Evolutionary conservation across 768 basidiomycete genomes (phyloP).

Genomic region (Xerocomellus amylosporus): DNA sequence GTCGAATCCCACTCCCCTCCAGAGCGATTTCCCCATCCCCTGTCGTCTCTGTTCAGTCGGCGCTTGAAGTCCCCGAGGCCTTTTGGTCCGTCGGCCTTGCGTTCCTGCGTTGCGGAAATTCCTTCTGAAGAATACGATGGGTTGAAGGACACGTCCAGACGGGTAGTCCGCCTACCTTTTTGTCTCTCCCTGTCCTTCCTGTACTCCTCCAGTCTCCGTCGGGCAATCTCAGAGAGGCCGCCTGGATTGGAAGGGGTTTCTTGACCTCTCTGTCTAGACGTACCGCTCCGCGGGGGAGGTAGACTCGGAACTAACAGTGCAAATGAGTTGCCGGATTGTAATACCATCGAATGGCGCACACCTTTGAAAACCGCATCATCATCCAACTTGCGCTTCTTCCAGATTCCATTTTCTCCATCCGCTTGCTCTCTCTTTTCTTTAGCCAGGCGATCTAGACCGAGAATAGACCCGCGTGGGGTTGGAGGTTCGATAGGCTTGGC

Average conservation of each 20-base stretch:
- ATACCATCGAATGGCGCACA: conserved; percentile 29
- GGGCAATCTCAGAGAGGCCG: conserved; percentile 76
- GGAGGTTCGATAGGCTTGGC: conserved; percentile 53
- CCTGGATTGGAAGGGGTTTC: conserved; percentile 95
- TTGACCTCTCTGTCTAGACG: conserved; percentile 70
- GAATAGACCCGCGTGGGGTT: conserved; percentile 72
- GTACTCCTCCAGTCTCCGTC: conserved; percentile 73
- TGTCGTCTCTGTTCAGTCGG: conserved; percentile 77
- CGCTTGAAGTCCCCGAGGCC: conserved; percentile 93
- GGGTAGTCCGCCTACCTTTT: conserved; percentile 42
- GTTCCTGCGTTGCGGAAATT: conserved; percentile 58
- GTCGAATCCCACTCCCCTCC: conserved; percentile 56
- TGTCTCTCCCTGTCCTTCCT: conserved; percentile 67
- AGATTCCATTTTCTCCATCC: conserved; percentile 39
- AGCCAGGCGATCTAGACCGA: conserved; percentile 87
- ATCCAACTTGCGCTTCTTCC: conserved; percentile 64
- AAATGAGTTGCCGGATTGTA: neutral
- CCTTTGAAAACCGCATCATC: conserved; percentile 86
- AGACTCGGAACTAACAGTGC: conserved; percentile 65
- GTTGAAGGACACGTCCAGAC: neutral
- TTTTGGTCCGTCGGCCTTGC: conserved; percentile 54
- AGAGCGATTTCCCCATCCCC: conserved; percentile 42
- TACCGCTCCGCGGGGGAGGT: conserved; percentile 55
- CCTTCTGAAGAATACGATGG: conserved; percentile 50
- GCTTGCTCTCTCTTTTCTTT: conserved; percentile 78